A percentile compares a stretch with the other conserved stretches of the same genome.
These are phyloP conservation scores for Raphanus raphanistrum DNA, from an alignment of 345 rosid genomes.

Conservation along the genomic window DNA sequence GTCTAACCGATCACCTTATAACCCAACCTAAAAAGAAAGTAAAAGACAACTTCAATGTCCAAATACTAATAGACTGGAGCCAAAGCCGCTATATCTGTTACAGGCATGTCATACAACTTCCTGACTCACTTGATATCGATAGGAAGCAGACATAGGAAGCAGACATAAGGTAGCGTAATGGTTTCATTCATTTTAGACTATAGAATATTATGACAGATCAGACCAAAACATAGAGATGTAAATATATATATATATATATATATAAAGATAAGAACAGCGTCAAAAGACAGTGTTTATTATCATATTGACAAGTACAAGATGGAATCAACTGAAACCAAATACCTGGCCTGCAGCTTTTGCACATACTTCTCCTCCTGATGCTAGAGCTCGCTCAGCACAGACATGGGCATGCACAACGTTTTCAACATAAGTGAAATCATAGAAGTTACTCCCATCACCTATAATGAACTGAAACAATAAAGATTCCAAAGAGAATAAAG, in stretches of 20 bases:
- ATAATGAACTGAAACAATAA: constrained; percentile 65
- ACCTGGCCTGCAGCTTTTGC: constrained; percentile 95
- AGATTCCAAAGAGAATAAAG: constrained; percentile 1
- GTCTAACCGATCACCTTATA: constrained; percentile 1
- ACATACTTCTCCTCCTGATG: constrained; percentile 66
- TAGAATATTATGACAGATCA: not conserved
- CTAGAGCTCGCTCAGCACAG: constrained; percentile 92
- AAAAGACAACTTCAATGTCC: not conserved
- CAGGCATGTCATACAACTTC: not conserved
- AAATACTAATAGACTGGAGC: not conserved
- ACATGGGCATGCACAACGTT: constrained; percentile 93
- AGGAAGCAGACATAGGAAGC: not conserved
- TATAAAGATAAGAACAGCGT: not conserved
- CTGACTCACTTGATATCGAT: not conserved
- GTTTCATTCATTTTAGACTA: not conserved
- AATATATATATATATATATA: not conserved
- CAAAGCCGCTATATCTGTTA: not conserved
- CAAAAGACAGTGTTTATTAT: not conserved
- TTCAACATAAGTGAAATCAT: constrained; percentile 88
- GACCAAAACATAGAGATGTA: not conserved
- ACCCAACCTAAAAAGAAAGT: not conserved
- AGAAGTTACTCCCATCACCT: constrained; percentile 80
- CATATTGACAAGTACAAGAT: not conserved
- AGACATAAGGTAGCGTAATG: not conserved
- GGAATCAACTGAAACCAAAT: constrained; percentile 28